Evolutionary conservation across 2,329 filamentous ascomycete genomes (phyloP), one percentile per base, ranked within the genome.

Genomic region (Aspergillus awamori): DNA sequence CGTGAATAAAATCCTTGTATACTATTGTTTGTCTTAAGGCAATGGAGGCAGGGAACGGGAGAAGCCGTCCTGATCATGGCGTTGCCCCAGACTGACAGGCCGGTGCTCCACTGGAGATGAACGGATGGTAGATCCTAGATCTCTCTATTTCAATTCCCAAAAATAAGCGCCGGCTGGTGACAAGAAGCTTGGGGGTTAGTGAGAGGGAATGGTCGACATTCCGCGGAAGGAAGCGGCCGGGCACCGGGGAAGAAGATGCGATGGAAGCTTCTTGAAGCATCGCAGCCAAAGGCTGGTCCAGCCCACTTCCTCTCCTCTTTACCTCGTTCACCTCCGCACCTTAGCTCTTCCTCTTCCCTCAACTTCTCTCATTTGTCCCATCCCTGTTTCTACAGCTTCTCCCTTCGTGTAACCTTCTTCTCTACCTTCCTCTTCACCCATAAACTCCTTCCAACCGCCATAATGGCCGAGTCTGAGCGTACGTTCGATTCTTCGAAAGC

Each of bases 211-310:
- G 24, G 47, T 15, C 8, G 47, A n/a, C 26, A 17, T 28, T n/a
- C 26, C 15, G 47, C 28, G 26, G 47, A 30, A 28, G 26, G 45
- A 28, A 49, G 47, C 47, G 26, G 47, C 47, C 47, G 47, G 47
- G 36, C 39, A 39, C 47, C 43, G 57, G 61, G 57, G 61, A 60
- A 53, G 61, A 60, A 57, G 59, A 53, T 53, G 63, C 62, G 65
- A 75, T 78, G 75, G 76, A 78, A 78, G 70, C 74, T 77, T 77
- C 75, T 63, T 77, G 75, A 77, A 78, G 69, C 65, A 64, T 66
- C 61, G 61, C 56, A 64, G 59, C 54, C 45, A 59, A 56, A 62
- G 53, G 60, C 57, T 47, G 53, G 49, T 41, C 48, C 56, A 26
- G n/a, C 24, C 48, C 48, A 36, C 49, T 43, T 58, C 24, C 48